Conservation (phyloP, 345 rosid genomes). For the Arabidopsis arenosa region DNA sequence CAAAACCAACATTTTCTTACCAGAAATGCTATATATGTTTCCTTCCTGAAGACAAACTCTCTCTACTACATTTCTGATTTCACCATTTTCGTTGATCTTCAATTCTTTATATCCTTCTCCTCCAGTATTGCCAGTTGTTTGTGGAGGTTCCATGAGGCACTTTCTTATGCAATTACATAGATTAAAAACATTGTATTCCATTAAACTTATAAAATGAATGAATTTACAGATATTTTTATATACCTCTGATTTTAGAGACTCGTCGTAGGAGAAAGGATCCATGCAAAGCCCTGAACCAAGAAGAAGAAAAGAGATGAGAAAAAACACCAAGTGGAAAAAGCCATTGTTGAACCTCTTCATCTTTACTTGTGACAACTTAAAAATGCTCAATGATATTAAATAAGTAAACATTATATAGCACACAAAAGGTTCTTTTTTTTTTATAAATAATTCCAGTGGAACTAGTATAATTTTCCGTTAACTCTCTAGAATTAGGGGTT, state of each 20-base stretch:
- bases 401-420: neutral
- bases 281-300: conserved; percentile 39
- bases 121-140: conserved; percentile 34
- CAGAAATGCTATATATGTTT: conserved; percentile 58
- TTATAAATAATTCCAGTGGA: too few relatives aligned
- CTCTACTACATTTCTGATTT: conserved; percentile 44
- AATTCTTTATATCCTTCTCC: conserved; percentile 55
- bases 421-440: neutral
- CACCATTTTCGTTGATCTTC: conserved; percentile 45
- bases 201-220: neutral
- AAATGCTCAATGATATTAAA: neutral
- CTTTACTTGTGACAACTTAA: conserved; percentile 9
- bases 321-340: conserved; percentile 12
- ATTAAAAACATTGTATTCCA: neutral
- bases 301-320: neutral
- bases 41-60: conserved; percentile 52
- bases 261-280: conserved; percentile 50
- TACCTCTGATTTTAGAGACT: conserved; percentile 61
- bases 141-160: conserved; percentile 63
- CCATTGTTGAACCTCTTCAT: conserved; percentile 26
- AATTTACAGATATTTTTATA: neutral
- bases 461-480: too few relatives aligned
- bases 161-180: conserved; percentile 42
- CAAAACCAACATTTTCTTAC: conserved; percentile 37
- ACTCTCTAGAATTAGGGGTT: too few relatives aligned